These are phyloP conservation scores for Avena insularis DNA, from an alignment of 176 grass and related monocot species.

Conservation along the genomic window DNA sequence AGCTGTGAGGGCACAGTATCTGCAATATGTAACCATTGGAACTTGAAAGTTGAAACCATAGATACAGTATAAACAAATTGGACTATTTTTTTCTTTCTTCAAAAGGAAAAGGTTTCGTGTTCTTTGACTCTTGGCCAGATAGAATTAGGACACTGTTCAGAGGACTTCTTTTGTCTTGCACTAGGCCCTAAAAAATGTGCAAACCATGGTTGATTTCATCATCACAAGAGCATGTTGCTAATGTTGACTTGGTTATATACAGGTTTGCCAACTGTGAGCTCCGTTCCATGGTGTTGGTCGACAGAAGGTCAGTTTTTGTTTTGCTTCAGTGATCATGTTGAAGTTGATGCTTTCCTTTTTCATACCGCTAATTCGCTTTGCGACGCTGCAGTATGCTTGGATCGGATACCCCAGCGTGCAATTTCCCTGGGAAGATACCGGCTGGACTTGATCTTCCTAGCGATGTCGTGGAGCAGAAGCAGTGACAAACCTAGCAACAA, in stretches of 20 bases:
- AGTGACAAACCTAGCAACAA: conserved; percentile 10
- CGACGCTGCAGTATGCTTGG: conserved; percentile 62
- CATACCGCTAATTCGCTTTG: not conserved
- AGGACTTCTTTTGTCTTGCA: not conserved
- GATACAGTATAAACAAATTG: not conserved
- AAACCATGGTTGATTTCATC: not conserved
- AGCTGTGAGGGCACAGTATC: not conserved
- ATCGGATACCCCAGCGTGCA: conserved; percentile 30
- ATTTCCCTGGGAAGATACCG: conserved; percentile 73
- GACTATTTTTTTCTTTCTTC: not conserved
- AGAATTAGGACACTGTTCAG: not conserved
- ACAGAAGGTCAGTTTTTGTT: conserved; percentile 64
- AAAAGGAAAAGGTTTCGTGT: not conserved
- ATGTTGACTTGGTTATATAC: conserved; percentile 33
- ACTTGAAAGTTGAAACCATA: not conserved
- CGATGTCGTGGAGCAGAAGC: conserved; percentile 38
- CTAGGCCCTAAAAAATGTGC: not conserved
- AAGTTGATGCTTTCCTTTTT: not conserved
- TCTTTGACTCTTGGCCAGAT: not conserved
- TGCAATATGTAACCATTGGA: not conserved
- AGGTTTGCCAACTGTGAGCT: conserved; percentile 92
- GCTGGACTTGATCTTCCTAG: conserved; percentile 57
- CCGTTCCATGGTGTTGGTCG: conserved; percentile 76
- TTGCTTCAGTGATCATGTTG: not conserved
- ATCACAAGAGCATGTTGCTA: not conserved